Conservation (phyloP, 2,329 filamentous ascomycete species). For the Ophiostoma himal-ulmi region DNA sequence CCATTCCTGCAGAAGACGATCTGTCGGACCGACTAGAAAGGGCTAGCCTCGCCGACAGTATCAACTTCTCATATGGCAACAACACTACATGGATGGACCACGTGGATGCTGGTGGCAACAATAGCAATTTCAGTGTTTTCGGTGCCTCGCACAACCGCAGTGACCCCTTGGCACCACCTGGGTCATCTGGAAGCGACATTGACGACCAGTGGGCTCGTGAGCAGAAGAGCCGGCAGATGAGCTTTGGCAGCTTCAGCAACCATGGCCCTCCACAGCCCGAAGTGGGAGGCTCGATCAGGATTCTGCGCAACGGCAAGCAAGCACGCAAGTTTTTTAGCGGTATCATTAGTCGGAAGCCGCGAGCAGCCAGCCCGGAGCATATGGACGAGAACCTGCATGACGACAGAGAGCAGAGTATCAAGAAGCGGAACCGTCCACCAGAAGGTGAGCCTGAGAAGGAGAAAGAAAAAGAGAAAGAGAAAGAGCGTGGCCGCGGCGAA, state of each 20-base stretch:
- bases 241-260: conserved; percentile 26
- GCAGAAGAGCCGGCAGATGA: conserved; percentile 26
- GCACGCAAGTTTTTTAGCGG: conserved; percentile 40
- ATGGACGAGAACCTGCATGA: conserved; percentile 2
- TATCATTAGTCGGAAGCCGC: conserved; percentile 36
- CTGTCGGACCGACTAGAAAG: conserved; percentile 47
- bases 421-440: neutral
- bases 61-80: conserved; percentile 36
- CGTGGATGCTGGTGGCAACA: conserved; percentile 15
- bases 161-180: conserved; percentile 34
- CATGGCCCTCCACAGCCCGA: conserved; percentile 30
- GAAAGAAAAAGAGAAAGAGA: neutral
- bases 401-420: conserved; percentile 3
- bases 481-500: neutral
- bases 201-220: conserved; percentile 32
- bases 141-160: conserved; percentile 2
- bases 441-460: neutral
- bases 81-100: conserved; percentile 22
- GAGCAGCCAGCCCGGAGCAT: conserved; percentile 31
- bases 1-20: conserved; percentile 30
- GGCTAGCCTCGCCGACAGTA: conserved; percentile 36
- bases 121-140: neutral
- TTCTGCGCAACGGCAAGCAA: conserved; percentile 37
- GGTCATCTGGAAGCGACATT: conserved; percentile 48
- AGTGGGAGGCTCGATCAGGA: conserved; percentile 34